Percentiles rank a stretch among this genome's conserved stretches.
These are phyloP conservation scores for Phytophthora niederhauseri DNA, from an alignment of 352 stramenopile species.

Conservation along the genomic window DNA sequence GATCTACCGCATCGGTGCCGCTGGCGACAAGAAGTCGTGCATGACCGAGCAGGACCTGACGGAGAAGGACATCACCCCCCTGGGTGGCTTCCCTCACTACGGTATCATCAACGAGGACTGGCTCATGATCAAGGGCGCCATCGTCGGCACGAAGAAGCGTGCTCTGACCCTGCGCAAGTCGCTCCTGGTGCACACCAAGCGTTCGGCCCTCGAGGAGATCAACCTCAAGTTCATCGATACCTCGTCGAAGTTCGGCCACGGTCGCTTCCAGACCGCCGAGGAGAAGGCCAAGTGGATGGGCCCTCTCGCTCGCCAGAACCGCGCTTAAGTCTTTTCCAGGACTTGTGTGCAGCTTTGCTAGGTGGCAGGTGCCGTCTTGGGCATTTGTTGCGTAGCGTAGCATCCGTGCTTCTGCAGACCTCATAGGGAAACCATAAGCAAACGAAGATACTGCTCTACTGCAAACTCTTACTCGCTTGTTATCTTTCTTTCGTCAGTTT, in stretches of 20 bases:
- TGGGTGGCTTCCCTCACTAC: slow-evolving; percentile 99
- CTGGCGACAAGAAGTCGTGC: slow-evolving; percentile 94
- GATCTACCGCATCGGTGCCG: slow-evolving; percentile 98
- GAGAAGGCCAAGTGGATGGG: slow-evolving; percentile 99
- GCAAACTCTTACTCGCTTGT: slow-evolving; percentile 31
- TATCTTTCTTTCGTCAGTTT: neutral
- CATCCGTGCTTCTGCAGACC: slow-evolving; percentile 22
- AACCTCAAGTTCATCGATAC: slow-evolving; percentile 97
- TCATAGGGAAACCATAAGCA: slow-evolving; percentile 30
- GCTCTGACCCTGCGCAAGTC: slow-evolving; percentile 99
- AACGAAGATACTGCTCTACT: slow-evolving; percentile 51
- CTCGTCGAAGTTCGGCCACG: slow-evolving; percentile 99
- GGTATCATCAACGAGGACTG: slow-evolving; percentile 99
- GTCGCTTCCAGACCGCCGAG: slow-evolving; percentile 99
- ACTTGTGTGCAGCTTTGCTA: slow-evolving; percentile 27
- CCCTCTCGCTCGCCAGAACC: slow-evolving; percentile 94
- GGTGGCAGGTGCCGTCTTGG: slow-evolving; percentile 18
- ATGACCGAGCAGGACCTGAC: slow-evolving; percentile 99
- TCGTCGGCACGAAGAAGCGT: slow-evolving; percentile 99
- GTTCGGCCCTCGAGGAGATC: slow-evolving; percentile 97
- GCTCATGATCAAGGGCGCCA: slow-evolving; percentile 99
- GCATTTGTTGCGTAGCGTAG: slow-evolving; percentile 32
- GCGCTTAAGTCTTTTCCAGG: slow-evolving; percentile 64
- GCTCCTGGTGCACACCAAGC: slow-evolving; percentile 97
- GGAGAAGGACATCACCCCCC: slow-evolving; percentile 99